Evolutionary conservation across 1,139 yeast species (phyloP), one percentile per base, ranked within the genome.

Genomic region (Debaryomyces nepalensis): DNA sequence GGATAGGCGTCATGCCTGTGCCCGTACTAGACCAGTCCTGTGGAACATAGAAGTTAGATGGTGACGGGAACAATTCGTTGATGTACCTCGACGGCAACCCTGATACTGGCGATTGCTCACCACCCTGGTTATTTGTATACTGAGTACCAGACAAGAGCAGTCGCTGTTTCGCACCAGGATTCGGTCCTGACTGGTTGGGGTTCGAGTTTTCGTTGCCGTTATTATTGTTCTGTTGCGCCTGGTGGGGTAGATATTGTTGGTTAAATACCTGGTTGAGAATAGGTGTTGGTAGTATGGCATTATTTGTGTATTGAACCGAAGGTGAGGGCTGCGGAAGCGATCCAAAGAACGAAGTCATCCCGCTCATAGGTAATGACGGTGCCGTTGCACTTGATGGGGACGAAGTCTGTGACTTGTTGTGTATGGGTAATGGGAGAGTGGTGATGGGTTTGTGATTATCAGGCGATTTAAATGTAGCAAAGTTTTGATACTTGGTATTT

Each of bases 21-120:
- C 58, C 58, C 5, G 63, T 53, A 11, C 57, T 54, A n/a, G 70
- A 61, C 78, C 77, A 73, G 42, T 73, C 78, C 43, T 71, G 77
- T 1, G 71, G 65, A 2, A 67, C 71, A 42, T 72, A 76, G 47
- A 77, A 75, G 41, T 71, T 77, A 7, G 76, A 69, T 1, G 83
- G 82, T 5, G 80, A 75, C 11, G 82, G 82, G 55, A 78, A 78
- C 54, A 78, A 67, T 51, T 78, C 83, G 45, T 73, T 74, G 30
- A 77, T 76, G 44, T 76, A 77, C 39, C 79, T 64, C 4, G 78
- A 70, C 0, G 81, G 80, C 21, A 78, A 58, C 2, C 76, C 81
- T 18, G 76, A 70, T 4, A 75, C 55, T 2, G 82, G 82, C 0
- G 80, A 73, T 40, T 75, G 81, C 36, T 72, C 79, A 4, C 77